Evolutionary conservation across 2,329 filamentous ascomycete genomes (phyloP).

Genomic region (Aspergillus sclerotialis): DNA sequence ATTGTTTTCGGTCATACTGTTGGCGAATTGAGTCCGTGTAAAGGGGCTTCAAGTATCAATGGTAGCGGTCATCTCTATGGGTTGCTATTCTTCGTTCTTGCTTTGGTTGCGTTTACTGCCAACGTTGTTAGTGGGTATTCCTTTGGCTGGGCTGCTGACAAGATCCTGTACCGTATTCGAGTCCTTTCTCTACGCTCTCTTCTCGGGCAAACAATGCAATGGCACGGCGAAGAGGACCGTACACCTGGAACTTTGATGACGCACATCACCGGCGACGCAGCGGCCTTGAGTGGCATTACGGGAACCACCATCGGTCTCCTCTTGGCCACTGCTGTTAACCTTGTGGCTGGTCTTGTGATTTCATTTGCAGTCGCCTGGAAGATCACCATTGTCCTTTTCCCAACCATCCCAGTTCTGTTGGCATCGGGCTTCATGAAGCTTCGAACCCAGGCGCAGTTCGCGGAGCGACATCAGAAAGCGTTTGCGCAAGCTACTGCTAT

Average conservation of each 20-base stretch:
- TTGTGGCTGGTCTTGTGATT: slow-evolving; percentile 59
- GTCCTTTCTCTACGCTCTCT: slow-evolving; percentile 57
- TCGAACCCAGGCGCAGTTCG: slow-evolving; percentile 51
- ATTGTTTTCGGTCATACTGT: slow-evolving; percentile 55
- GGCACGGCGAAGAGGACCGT: slow-evolving; percentile 60
- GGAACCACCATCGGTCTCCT: slow-evolving; percentile 64
- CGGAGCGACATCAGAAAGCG: slow-evolving; percentile 46
- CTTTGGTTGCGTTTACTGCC: slow-evolving; percentile 50
- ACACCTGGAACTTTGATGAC: slow-evolving; percentile 56
- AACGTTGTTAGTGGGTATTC: slow-evolving; percentile 53
- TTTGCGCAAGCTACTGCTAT: slow-evolving; percentile 45
- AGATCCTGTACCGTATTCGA: slow-evolving; percentile 55
- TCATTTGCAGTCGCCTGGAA: slow-evolving; percentile 68
- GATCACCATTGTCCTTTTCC: slow-evolving; percentile 65
- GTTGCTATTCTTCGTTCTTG: slow-evolving; percentile 53
- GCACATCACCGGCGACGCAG: slow-evolving; percentile 62
- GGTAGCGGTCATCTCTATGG: slow-evolving; percentile 47
- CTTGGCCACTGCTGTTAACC: slow-evolving; percentile 62
- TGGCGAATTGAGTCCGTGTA: slow-evolving; percentile 49
- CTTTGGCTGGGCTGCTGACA: slow-evolving; percentile 55
- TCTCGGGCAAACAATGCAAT: slow-evolving; percentile 58
- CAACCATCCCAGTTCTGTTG: slow-evolving; percentile 61
- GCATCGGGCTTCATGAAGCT: slow-evolving; percentile 64
- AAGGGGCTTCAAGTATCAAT: slow-evolving; percentile 40
- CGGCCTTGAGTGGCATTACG: slow-evolving; percentile 59